These are phyloP conservation scores for Coelomomyces lativittatus DNA, from an alignment of 371 early-diverging fungal genomes.

Conservation along the genomic window DNA sequence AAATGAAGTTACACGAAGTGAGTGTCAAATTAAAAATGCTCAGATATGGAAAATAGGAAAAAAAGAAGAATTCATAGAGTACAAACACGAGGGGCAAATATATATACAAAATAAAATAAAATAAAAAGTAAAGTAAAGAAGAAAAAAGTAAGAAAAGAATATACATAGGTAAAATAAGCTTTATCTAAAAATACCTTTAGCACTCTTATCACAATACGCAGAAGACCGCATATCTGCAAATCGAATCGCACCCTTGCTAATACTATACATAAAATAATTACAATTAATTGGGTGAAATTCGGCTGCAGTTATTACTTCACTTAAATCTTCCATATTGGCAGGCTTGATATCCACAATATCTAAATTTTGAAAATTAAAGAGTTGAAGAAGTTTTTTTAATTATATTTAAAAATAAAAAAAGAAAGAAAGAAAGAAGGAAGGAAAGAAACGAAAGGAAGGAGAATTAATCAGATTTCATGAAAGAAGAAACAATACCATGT, in stretches of 20 bases:
- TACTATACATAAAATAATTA: conserved; percentile 92
- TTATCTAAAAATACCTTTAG: conserved; percentile 48
- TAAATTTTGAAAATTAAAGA: conserved; percentile 4
- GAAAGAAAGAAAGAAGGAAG: background rate
- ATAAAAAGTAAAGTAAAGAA: background rate
- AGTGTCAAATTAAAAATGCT: too few species aligned
- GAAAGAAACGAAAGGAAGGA: background rate
- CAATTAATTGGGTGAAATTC: conserved; percentile 92
- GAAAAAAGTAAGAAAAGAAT: background rate
- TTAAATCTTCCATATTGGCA: conserved; percentile 93
- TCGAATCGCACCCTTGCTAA: conserved; percentile 92
- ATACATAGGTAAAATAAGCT: too few species aligned
- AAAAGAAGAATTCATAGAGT: too few species aligned
- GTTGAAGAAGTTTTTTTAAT: background rate
- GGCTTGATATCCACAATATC: conserved; percentile 99
- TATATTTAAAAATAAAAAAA: background rate
- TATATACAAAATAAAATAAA: background rate
- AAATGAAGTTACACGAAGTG: too few species aligned
- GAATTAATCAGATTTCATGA: background rate
- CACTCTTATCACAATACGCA: conserved; percentile 80
- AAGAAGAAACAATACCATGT: too few species aligned
- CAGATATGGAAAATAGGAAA: too few species aligned
- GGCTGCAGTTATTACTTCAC: conserved; percentile 96
- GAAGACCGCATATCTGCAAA: conserved; percentile 88
- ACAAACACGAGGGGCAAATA: too few species aligned